Evolutionary conservation across 192 early-diverging fungal species (phyloP), one percentile per base, ranked within the genome.

Genomic region (Fimicolochytrium jonesii): DNA sequence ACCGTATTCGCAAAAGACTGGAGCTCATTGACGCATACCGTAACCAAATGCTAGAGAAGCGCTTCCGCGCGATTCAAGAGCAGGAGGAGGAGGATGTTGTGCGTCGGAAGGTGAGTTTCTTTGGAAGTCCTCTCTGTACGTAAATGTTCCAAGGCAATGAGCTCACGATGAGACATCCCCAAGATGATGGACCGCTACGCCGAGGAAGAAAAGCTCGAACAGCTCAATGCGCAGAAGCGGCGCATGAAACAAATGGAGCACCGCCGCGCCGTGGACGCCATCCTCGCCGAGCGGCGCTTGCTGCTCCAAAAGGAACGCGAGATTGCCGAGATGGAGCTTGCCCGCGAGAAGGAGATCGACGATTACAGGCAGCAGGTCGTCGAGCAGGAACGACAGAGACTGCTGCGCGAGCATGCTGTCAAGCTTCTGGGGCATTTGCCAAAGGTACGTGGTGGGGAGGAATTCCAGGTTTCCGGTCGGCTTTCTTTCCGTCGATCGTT

Each of bases 231-330:
- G 1, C 69, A 75, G 61, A 72, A 66, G 28, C 67, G 80, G 42
- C 67, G 83, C 6, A 76, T 80, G 78, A 80, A 78, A 56, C 80
- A 83, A 61, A 42, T 85, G 17, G 81, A 85, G 51, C 77, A 85
- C 70, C 74, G 74, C 53, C 69, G 73, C 18, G 80, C 77, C 7
- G 78, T 85, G 4, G 83, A 85, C 63, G 78, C 71, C 7, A 62
- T 85, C 5, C 65, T 83, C 13, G 74, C 76, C 56, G 76, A 85
- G 56, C 52, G 80, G 10, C 66, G 74, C 34, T 55, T 41, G 32
- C 41, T 74, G 20, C 28, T 76, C 29, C 63, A 72, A 26, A 42
- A 67, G 36, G 73, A 78, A 51, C 62, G 48, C 25, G 69, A 72
- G 44, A 28, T 53, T 9, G 56, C 71, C n/a, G 34, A 51, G 50